Percentiles rank a stretch among this genome's conserved stretches.
Evolutionary conservation across 768 basidiomycete species (phyloP).

Genomic region (Pleurotus citrinopileatus): DNA sequence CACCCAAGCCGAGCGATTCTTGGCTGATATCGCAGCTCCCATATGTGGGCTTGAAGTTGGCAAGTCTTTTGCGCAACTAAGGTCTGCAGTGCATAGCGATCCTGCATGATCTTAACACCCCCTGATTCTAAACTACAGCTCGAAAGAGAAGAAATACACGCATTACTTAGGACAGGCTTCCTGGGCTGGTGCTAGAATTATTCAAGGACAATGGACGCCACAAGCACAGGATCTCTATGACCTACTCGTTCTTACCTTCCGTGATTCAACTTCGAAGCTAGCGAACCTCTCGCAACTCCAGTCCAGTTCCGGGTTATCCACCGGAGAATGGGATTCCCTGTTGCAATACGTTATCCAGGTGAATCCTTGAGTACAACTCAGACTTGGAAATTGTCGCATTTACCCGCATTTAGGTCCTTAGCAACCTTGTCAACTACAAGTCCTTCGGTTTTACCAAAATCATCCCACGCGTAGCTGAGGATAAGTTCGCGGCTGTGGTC

Average conservation of each 20-base stretch:
- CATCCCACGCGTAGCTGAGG: slow-evolving; percentile 61
- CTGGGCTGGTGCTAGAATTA: slow-evolving; percentile 84
- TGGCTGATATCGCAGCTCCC: slow-evolving; percentile 76
- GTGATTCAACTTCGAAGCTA: slow-evolving; percentile 49
- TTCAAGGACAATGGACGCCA: slow-evolving; percentile 82
- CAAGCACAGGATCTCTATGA: slow-evolving; percentile 68
- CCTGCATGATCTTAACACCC: slow-evolving; percentile 10
- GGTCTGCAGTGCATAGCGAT: slow-evolving; percentile 31
- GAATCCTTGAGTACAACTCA: slow-evolving; percentile 13
- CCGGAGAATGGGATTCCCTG: slow-evolving; percentile 65
- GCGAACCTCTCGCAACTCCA: slow-evolving; percentile 55
- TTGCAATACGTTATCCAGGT: slow-evolving; percentile 78
- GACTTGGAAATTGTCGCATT: not conserved
- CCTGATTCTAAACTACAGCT: slow-evolving; percentile 34
- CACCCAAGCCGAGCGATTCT: slow-evolving; percentile 54
- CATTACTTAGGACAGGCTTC: slow-evolving; percentile 70
- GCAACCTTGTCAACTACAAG: slow-evolving; percentile 74
- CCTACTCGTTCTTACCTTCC: slow-evolving; percentile 68
- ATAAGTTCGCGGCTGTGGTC: slow-evolving; percentile 64
- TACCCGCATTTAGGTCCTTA: slow-evolving; percentile 50
- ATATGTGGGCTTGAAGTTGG: slow-evolving; percentile 69
- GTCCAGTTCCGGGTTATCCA: slow-evolving; percentile 46
- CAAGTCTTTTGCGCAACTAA: slow-evolving; percentile 67
- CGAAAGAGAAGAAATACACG: slow-evolving; percentile 75
- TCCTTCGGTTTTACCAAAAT: slow-evolving; percentile 87